phyloP scores from a whole-genome alignment of 768 basidiomycete genomes.

The Pleurotus giganteus region DNA sequence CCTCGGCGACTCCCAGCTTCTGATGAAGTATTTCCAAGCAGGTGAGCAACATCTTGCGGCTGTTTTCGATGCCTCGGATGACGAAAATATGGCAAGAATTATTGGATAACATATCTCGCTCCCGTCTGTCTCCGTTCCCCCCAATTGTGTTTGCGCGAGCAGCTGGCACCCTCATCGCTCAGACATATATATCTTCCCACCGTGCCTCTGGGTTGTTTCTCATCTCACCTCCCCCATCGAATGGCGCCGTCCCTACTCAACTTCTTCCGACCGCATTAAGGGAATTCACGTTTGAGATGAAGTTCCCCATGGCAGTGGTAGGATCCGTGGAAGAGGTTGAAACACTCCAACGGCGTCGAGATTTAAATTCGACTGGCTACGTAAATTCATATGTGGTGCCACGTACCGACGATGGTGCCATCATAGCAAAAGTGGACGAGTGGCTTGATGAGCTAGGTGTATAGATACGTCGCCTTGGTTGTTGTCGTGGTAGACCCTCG shows the following conservation, averaged over 20 bases:
- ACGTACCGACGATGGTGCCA: constrained; percentile 34
- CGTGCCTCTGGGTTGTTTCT: constrained; percentile 62
- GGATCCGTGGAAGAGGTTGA: constrained; percentile 31
- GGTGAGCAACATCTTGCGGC: constrained; percentile 25
- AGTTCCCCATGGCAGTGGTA: constrained; percentile 59
- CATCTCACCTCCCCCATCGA: constrained; percentile 51
- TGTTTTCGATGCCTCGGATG: not conserved
- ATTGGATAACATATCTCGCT: constrained; percentile 23
- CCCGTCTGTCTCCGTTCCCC: constrained; percentile 48
- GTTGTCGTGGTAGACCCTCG: too few species aligned
- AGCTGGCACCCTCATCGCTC: constrained; percentile 52
- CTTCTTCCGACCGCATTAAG: constrained; percentile 34
- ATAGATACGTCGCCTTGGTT: constrained; percentile 8
- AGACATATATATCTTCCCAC: constrained; percentile 67
- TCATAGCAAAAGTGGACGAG: constrained; percentile 39
- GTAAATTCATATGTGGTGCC: constrained; percentile 38
- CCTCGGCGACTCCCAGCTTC: constrained; percentile 20
- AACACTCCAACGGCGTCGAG: constrained; percentile 31
- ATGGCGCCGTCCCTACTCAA: constrained; percentile 27
- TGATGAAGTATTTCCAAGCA: constrained; percentile 39
- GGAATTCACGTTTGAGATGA: constrained; percentile 62
- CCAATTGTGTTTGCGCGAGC: constrained; percentile 55
- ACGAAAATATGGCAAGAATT: not conserved
- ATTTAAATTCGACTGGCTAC: constrained; percentile 37
- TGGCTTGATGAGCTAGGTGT: constrained; percentile 60